Conservation (phyloP, 176 grass and related monocot species). For the Carex scoparia region DNA sequence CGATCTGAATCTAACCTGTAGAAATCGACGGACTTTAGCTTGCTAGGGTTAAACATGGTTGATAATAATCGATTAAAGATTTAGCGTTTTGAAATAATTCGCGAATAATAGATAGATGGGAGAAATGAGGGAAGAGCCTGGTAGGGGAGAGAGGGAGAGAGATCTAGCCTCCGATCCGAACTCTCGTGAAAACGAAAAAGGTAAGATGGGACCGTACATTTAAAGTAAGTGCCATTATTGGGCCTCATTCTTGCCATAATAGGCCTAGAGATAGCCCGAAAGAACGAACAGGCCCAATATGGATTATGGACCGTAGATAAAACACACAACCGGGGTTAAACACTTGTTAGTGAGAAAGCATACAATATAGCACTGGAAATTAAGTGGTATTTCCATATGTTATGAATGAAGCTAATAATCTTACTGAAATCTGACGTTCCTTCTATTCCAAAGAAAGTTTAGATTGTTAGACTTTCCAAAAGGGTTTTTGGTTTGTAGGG, state of each 20-base stretch:
- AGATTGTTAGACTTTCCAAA: too few species aligned
- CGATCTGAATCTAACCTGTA: constrained; percentile 51
- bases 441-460: too few species aligned
- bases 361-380: too few species aligned
- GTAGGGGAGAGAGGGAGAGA: neutral
- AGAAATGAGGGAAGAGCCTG: neutral
- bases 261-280: neutral
- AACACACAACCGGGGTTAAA: too few species aligned
- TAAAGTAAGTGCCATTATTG: neutral
- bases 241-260: too few species aligned
- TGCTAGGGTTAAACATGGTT: constrained; percentile 75
- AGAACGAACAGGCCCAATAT: neutral
- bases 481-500: too few species aligned
- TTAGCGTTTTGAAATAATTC: neutral
- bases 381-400: too few species aligned
- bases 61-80: neutral
- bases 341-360: too few species aligned
- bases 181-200: neutral
- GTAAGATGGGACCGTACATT: neutral
- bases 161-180: neutral
- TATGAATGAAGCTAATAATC: too few species aligned
- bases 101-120: neutral
- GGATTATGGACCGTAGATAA: too few species aligned
- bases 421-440: too few species aligned
- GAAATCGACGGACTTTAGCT: constrained; percentile 99